Base-by-base conservation (phyloP, 2,329 filamentous ascomycete genomes). In the Podosphaera leucotricha region DNA sequence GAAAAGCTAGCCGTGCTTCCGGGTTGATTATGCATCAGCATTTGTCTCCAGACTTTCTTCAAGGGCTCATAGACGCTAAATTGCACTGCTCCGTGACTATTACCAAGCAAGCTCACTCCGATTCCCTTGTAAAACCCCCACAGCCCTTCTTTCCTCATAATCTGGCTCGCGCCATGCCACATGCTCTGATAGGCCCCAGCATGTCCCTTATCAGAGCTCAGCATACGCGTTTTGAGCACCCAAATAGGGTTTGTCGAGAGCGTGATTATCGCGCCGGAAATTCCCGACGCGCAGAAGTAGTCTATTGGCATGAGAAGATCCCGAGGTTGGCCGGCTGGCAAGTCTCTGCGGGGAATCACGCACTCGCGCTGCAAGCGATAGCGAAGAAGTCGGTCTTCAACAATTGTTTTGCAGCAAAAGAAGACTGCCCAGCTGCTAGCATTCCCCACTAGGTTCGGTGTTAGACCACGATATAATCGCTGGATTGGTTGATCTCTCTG, bases 341-440 rank as follows among this genome's bases (percentile, higher is more conserved):
- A n/a, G n/a, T 87, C 48, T 77, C 80, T 82, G 22, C 8, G 11
- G 15, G 8, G 15, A 22, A 37, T 15, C 20, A 43, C 41, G 11
- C 64, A 80, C 77, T n/a, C n/a, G n/a, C n/a, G n/a, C n/a, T n/a
- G n/a, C n/a, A n/a, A n/a, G n/a, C n/a, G n/a, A n/a, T n/a, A n/a
- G n/a, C n/a, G n/a, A n/a, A n/a, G n/a, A n/a, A n/a, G n/a, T n/a
- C n/a, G n/a, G n/a, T n/a, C n/a, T n/a, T n/a, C n/a, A n/a, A n/a
- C 71, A 55, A 78, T 71, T 76, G 65, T 43, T 77, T 66, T 52
- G 72, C 72, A 59, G 86, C 71, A 54, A 62, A 98, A 83, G 70
- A 92, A 98, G 43, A 98, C 87, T 20, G 87, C 90, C 90, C 90
- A 98, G 0, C 90, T 98, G 3, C 90, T 90, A 47, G 98, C 64